phyloP scores from a whole-genome alignment of 2,329 filamentous ascomycete genomes.

The Blastomyces percursus region DNA sequence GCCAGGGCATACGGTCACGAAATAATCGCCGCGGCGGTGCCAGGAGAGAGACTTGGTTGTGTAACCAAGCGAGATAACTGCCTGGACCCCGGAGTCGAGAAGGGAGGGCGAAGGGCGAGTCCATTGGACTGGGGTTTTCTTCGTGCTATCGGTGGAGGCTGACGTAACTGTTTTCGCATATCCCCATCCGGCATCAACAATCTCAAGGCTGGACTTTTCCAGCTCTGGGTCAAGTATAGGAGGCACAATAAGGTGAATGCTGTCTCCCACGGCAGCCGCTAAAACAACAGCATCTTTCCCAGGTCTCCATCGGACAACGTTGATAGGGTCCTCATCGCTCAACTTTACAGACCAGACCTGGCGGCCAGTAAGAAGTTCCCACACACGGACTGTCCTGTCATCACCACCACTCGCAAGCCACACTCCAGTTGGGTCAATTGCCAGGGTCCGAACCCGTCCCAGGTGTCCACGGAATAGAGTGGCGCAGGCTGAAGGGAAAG shows the following conservation, averaged over 20 bases:
- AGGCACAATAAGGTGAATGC: constrained; percentile 74
- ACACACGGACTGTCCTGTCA: constrained; percentile 83
- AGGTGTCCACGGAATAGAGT: constrained; percentile 81
- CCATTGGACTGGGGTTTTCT: constrained; percentile 74
- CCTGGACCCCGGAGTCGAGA: constrained; percentile 62
- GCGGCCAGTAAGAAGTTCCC: constrained; percentile 76
- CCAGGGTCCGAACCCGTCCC: constrained; percentile 72
- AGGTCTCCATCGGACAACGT: constrained; percentile 82
- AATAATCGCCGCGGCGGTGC: constrained; percentile 90
- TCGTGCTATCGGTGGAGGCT: constrained; percentile 41
- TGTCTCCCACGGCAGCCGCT: constrained; percentile 72
- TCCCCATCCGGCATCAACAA: constrained; percentile 84
- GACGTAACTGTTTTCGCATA: constrained; percentile 55
- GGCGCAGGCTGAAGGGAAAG: constrained; percentile 84
- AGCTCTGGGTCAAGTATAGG: constrained; percentile 59
- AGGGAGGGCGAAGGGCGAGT: constrained; percentile 62
- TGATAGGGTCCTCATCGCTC: constrained; percentile 65
- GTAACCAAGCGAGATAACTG: constrained; percentile 68
- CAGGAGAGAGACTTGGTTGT: constrained; percentile 81
- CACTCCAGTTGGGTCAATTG: constrained; percentile 73
- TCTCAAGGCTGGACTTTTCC: constrained; percentile 61
- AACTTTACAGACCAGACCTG: constrained; percentile 78
- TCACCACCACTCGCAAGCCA: constrained; percentile 89
- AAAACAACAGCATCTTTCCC: constrained; percentile 69
- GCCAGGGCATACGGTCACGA: constrained; percentile 75